Base-by-base conservation (phyloP, 2,329 filamentous ascomycete species). In the Fusarium austroafricanum region DNA sequence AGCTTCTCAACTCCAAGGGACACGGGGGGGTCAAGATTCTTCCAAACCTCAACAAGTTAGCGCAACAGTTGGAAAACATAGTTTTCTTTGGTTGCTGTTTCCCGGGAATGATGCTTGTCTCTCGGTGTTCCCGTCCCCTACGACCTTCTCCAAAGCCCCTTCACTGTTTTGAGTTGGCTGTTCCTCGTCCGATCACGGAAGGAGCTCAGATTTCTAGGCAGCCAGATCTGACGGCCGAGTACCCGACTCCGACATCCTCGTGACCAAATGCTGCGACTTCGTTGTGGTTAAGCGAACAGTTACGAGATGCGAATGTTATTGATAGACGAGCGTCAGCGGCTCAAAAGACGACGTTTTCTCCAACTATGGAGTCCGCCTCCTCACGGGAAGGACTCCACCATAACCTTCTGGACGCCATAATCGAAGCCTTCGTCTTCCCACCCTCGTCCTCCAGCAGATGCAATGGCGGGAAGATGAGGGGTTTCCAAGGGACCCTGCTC, bases 381-480 rank as follows among this genome's bases (percentile, higher is more conserved):
- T 74, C 72, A 64, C 68, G 70, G 71, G 66, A 71, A 65, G 50
- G 68, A 74, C 72, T 73, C 72, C 72, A 74, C 72, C 60, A 58
- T 46, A 71, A 69, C 51, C 72, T 74, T 74, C 72, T 74, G 72
- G 72, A 74, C 29, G 72, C 69, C 57, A 67, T 56, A 68, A 74
- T 74, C 71, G 72, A 74, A 74, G 72, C 70, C 55, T 74, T 74
- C 45, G 55, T 65, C 57, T 61, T 66, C 66, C 66, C 70, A 67
- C 68, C 60, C 56, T 72, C 68, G 53, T 68, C 67, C 57, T 62
- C 56, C 59, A 71, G 54, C 61, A 72, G 60, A 72, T 74, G 66
- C 72, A 71, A 72, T 68, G 64, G 66, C 70, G 72, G 72, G 71
- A 74, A 64, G 70, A 55, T 71, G 71, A 74, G 71, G 71, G 71